phyloP scores from a whole-genome alignment of 2,329 filamentous ascomycete species.

The Ceratocystis alfenasii region DNA sequence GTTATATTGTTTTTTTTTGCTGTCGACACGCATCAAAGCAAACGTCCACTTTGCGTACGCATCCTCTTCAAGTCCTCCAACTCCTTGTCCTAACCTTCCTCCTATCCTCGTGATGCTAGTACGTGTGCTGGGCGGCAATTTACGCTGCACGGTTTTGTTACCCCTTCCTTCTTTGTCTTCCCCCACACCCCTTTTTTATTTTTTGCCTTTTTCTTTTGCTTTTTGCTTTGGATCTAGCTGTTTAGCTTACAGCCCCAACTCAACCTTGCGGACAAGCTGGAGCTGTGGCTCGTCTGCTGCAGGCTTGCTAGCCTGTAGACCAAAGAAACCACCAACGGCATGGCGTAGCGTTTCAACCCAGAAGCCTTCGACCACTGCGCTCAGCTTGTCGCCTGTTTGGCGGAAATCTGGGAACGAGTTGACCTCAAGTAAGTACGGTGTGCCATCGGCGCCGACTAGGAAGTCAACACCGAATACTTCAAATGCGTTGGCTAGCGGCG shows the following conservation, averaged over 20 bases:
- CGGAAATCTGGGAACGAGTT: slow-evolving; percentile 95
- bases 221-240: not conserved
- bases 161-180: not conserved
- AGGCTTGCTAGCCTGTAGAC: slow-evolving; percentile 25
- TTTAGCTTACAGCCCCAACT: slow-evolving; percentile 36
- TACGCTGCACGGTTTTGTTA: not conserved
- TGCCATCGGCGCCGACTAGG: slow-evolving; percentile 55
- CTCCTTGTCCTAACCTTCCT: not conserved
- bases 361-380: slow-evolving; percentile 58
- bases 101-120: not conserved
- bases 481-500: slow-evolving; percentile 76
- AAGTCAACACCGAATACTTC: slow-evolving; percentile 91
- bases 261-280: slow-evolving; percentile 42
- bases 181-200: not conserved
- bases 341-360: slow-evolving; percentile 61
- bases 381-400: slow-evolving; percentile 69
- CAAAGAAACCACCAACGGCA: slow-evolving; percentile 59
- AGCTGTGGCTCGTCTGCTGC: slow-evolving; percentile 30
- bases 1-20: not conserved
- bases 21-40: not conserved
- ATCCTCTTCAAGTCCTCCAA: not conserved
- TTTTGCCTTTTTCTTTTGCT: too few relatives aligned
- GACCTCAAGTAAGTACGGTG: slow-evolving; percentile 70
- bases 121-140: not conserved
- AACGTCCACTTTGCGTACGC: not conserved